Evolutionary conservation across 495 filamentous ascomycete species (phyloP).

Genomic region (Rhypophila decipiens): DNA sequence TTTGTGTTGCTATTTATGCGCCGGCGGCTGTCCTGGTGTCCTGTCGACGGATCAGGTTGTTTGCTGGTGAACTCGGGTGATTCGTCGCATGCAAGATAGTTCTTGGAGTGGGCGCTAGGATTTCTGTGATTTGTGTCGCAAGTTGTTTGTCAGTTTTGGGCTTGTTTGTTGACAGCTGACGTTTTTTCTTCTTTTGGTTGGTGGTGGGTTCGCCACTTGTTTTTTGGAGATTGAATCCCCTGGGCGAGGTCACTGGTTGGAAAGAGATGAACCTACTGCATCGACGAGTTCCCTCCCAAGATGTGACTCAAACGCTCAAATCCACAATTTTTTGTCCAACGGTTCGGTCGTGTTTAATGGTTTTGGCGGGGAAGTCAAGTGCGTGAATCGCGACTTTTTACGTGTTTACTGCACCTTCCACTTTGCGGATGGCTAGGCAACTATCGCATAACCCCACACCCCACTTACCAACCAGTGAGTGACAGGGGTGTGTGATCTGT

Average conservation of each 20-base stretch:
- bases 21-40: conserved; percentile 12
- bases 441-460: neutral
- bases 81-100: conserved; percentile 25
- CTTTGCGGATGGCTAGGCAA: neutral
- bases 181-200: neutral
- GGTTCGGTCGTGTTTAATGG: too few relatives aligned
- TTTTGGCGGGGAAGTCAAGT: neutral
- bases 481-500: neutral
- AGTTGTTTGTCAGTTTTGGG: conserved; percentile 5
- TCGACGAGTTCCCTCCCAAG: too few relatives aligned
- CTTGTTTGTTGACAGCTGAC: neutral
- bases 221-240: too few relatives aligned
- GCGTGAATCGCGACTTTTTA: neutral
- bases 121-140: conserved; percentile 25
- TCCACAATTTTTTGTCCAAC: too few relatives aligned
- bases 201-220: too few relatives aligned
- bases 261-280: neutral
- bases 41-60: neutral
- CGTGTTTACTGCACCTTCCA: neutral
- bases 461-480: neutral
- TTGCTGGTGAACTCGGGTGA: conserved; percentile 13
- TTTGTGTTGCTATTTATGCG: too few relatives aligned
- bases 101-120: conserved; percentile 27
- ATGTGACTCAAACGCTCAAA: too few relatives aligned
- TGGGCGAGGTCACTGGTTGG: neutral